phyloP scores from a whole-genome alignment of 2,329 filamentous ascomycete species.

The Pestalotiopsis sp. region DNA sequence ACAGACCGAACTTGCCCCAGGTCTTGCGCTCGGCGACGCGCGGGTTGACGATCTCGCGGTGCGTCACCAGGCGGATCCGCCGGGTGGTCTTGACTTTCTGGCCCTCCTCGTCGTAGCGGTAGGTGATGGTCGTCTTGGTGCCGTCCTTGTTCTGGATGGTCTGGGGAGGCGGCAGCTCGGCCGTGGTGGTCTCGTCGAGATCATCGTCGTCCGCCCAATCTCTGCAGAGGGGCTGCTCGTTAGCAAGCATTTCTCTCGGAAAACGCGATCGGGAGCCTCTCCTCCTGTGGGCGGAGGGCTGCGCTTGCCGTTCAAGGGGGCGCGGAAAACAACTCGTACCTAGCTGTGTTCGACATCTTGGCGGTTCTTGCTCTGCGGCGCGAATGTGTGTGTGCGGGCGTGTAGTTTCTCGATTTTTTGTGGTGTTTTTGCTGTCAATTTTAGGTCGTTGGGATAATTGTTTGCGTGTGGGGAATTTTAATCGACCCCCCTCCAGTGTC shows the following conservation, averaged over 20 bases:
- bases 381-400: neutral
- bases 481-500: too few relatives aligned
- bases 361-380: neutral
- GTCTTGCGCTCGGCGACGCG: slow-evolving; percentile 92
- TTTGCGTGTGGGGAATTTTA: too few relatives aligned
- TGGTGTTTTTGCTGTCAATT: too few relatives aligned
- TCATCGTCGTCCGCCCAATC: slow-evolving; percentile 98
- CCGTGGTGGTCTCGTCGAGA: slow-evolving; percentile 68
- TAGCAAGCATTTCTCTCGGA: neutral
- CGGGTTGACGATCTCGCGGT: slow-evolving; percentile 94
- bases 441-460: too few relatives aligned
- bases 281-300: neutral
- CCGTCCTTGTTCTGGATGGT: slow-evolving; percentile 97
- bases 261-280: neutral
- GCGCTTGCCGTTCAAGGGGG: neutral
- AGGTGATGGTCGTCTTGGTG: slow-evolving; percentile 92
- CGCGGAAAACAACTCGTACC: slow-evolving; percentile 8
- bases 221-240: slow-evolving; percentile 19
- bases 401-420: neutral
- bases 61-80: slow-evolving; percentile 87
- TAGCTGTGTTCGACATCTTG: slow-evolving; percentile 17
- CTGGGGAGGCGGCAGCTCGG: slow-evolving; percentile 79
- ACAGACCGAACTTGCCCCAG: slow-evolving; percentile 91
- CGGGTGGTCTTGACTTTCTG: slow-evolving; percentile 98
- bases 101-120: slow-evolving; percentile 86